phyloP scores from a whole-genome alignment of 352 stramenopile species.

The Pythium inflatum region DNA sequence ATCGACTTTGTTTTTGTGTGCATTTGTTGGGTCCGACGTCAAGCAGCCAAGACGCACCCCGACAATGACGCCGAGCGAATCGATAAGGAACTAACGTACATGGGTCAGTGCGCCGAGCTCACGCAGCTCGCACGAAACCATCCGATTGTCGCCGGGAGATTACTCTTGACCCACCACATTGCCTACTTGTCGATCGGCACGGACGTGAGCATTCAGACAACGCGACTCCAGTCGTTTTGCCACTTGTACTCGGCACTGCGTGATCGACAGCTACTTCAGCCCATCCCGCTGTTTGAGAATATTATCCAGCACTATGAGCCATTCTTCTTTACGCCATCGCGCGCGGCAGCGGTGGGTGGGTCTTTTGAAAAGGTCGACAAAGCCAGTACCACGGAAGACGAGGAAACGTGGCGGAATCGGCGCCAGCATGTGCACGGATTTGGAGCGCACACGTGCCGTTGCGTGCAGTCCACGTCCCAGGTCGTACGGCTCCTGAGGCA shows the following conservation, averaged over 20 bases:
- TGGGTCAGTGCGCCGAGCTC: too few species aligned
- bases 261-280: constrained; percentile 9
- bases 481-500: too few species aligned
- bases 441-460: too few species aligned
- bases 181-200: neutral
- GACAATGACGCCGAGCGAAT: neutral
- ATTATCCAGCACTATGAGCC: constrained; percentile 33
- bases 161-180: constrained; percentile 1
- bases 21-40: constrained; percentile 20
- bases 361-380: too few species aligned
- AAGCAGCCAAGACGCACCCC: neutral
- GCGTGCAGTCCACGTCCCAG: too few species aligned
- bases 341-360: constrained; percentile 28
- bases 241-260: constrained; percentile 2
- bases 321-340: constrained; percentile 42
- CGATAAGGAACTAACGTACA: neutral
- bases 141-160: neutral
- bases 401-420: too few species aligned
- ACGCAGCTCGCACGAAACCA: too few species aligned
- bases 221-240: neutral
- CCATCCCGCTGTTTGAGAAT: constrained; percentile 40
- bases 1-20: constrained; percentile 16
- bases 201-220: neutral
- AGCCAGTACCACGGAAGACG: too few species aligned
- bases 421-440: too few species aligned